phyloP scores from a whole-genome alignment of 2,329 filamentous ascomycete genomes.

The Bipolaris cookei region DNA sequence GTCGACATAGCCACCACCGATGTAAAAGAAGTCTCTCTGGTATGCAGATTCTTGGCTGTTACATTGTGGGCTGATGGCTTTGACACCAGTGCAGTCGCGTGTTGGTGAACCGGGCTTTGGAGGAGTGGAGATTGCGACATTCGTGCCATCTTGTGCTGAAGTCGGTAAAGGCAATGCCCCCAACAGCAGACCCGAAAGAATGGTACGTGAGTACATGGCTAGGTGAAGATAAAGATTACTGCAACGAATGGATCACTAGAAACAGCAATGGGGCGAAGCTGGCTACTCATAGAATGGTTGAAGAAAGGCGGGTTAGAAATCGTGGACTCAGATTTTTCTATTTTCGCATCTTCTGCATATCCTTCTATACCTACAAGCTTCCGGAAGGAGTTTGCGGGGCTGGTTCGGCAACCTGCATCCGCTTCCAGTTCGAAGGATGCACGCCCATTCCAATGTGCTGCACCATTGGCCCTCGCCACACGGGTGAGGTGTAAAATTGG shows the following conservation, averaged over 20 bases:
- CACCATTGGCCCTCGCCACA: too few relatives aligned
- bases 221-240: not conserved
- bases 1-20: slow-evolving; percentile 34
- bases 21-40: slow-evolving; percentile 33
- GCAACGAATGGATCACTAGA: not conserved
- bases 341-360: not conserved
- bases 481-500: too few relatives aligned
- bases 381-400: not conserved
- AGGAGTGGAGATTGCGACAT: not conserved
- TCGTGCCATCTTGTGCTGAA: not conserved
- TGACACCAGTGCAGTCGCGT: slow-evolving; percentile 24
- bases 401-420: not conserved
- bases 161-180: not conserved
- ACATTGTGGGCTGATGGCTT: slow-evolving; percentile 27
- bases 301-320: not conserved
- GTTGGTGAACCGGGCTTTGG: not conserved
- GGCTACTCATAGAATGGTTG: not conserved
- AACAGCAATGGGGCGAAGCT: not conserved
- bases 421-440: not conserved
- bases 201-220: not conserved
- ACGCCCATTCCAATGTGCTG: too few relatives aligned
- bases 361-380: slow-evolving; percentile 2
- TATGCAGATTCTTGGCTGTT: slow-evolving; percentile 29
- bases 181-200: slow-evolving; percentile 2
- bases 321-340: not conserved